Evolutionary conservation across 164 flowering plant species (phyloP).

Genomic region (Stephania japonica): DNA sequence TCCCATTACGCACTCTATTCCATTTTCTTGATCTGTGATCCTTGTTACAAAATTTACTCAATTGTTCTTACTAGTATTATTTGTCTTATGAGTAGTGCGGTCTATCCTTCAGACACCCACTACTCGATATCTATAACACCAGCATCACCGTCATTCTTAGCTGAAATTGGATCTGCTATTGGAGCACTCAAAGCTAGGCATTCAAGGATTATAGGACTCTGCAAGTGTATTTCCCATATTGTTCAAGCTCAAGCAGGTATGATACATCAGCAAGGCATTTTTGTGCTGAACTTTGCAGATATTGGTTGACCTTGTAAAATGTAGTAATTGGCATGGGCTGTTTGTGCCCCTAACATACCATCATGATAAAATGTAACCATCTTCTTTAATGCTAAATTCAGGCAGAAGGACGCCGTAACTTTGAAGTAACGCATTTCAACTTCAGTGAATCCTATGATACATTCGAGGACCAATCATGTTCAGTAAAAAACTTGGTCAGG

Average conservation of each 20-base stretch:
- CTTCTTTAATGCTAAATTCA: background rate
- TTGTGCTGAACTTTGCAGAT: background rate
- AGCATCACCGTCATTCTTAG: conserved; percentile 15
- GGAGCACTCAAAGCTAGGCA: conserved; percentile 31
- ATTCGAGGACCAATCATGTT: background rate
- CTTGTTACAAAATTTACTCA: background rate
- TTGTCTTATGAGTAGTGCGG: conserved; percentile 39
- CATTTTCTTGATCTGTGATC: conserved; percentile 5
- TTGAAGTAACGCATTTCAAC: background rate
- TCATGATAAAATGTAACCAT: background rate
- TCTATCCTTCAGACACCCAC: conserved; percentile 48
- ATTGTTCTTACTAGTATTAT: background rate
- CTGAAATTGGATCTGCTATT: conserved; percentile 27
- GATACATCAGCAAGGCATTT: background rate
- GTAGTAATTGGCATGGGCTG: background rate
- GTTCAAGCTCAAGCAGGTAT: conserved; percentile 24
- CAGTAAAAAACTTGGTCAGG: background rate
- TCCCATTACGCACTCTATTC: background rate
- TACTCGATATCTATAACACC: conserved; percentile 17
- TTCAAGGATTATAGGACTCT: conserved; percentile 40
- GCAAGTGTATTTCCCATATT: conserved; percentile 36
- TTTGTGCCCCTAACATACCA: background rate
- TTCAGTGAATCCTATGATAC: background rate
- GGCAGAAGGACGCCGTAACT: background rate
- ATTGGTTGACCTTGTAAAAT: background rate